phyloP scores from a whole-genome alignment of 441 rosid genomes.

The Populus hybrid region DNA sequence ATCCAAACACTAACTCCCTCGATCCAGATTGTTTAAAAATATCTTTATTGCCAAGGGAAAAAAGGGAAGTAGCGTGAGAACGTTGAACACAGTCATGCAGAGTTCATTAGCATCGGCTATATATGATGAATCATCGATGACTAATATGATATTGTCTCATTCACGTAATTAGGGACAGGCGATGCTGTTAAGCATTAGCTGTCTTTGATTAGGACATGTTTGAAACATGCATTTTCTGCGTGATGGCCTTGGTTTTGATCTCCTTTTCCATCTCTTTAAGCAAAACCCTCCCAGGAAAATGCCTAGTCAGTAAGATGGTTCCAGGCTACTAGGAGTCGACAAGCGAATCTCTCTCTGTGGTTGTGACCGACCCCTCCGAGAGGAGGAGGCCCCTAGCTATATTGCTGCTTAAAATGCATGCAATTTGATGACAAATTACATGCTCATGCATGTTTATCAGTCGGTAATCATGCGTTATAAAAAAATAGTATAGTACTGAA shows the following conservation, averaged over 20 bases:
- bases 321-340: neutral
- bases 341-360: neutral
- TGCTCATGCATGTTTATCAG: no score
- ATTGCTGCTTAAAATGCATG: no score
- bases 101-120: neutral
- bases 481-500: no score
- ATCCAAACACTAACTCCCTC: no score
- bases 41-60: no score
- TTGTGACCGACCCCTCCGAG: neutral
- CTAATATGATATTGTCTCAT: neutral
- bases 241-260: neutral
- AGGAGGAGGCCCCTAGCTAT: neutral
- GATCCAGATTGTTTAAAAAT: no score
- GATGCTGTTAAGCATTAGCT: constrained; percentile 9
- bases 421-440: no score
- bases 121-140: neutral
- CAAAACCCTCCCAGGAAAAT: no score
- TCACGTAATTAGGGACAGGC: neutral
- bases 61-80: neutral
- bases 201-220: constrained; percentile 34
- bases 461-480: no score
- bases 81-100: neutral
- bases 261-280: neutral
- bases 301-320: neutral
- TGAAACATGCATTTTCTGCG: constrained; percentile 8